Evolutionary conservation across 1,284 basidiomycete species (phyloP), one percentile per base, ranked within the genome.

Genomic region (Cryptococcus maquisensis): DNA sequence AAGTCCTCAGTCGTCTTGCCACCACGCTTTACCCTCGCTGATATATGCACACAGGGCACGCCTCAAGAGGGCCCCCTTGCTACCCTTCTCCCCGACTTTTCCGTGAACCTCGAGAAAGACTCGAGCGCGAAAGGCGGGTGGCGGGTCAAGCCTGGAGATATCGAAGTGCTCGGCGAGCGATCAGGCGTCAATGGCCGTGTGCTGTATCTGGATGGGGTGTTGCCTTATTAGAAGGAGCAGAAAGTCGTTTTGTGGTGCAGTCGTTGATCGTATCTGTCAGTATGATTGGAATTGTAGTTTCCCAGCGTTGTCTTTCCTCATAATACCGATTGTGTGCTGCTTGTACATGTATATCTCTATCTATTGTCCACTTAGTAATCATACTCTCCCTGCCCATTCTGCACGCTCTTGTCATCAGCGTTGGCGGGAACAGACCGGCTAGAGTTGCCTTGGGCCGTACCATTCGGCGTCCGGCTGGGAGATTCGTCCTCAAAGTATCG

Each of bases 401-500:
- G 61, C 37, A 24, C 54, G 4, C 16, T 24, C 21, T 10, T 54
- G 43, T 23, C 43, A 24, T 37, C 28, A 45, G 4, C 42, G n/a
- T 24, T 44, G 16, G 18, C 20, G 15, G 15, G 18, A 21, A 21
- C 42, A 23, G 18, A 41, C 20, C 38, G 24, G 38, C 49, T 20
- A n/a, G 9, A 42, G 18, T 40, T 42, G 10, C 56, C 60, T 37
- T 57, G 36, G 2, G 51, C 51, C 39, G 60, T 59, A 3, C 56
- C 61, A 18, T 46, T 54, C 1, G 60, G 59, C 7, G 59, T 66
- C 4, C 47, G 41, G 38, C 66, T 67, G 1, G 72, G 71, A 43
- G 64, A 63, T 56, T 77, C 69, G 24, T 73, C 69, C 49, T 75
- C 74, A 56, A 77, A 77, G 53, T 73, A 77, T 9, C 57, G 56